Conservation (phyloP, 2,329 filamentous ascomycete species). For the Aspergillus udagawae region DNA sequence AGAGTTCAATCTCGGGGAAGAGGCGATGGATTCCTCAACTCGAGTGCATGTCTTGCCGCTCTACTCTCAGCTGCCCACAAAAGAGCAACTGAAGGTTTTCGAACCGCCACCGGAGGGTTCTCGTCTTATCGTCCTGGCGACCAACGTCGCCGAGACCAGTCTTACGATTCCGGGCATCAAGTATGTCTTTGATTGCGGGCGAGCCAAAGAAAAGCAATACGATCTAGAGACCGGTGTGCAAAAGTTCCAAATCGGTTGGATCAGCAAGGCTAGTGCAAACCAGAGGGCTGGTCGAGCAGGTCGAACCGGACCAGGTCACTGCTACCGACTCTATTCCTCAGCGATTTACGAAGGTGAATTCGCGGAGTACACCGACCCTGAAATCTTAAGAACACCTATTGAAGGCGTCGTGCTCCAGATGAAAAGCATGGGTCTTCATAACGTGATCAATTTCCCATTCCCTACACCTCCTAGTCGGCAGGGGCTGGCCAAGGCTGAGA, state of each 20-base stretch:
- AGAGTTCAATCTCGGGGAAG: conserved; percentile 65
- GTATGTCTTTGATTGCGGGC: conserved; percentile 92
- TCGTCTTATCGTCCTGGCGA: conserved; percentile 82
- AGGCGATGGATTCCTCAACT: conserved; percentile 56
- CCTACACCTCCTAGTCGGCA: conserved; percentile 79
- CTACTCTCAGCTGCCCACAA: conserved; percentile 86
- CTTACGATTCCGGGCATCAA: conserved; percentile 92
- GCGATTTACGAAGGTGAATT: conserved; percentile 89
- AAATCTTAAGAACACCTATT: conserved; percentile 85
- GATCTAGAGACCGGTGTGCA: conserved; percentile 87
- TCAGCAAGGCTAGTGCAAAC: conserved; percentile 92
- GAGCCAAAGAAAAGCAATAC: conserved; percentile 88
- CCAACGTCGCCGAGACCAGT: conserved; percentile 95
- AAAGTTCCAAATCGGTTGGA: conserved; percentile 92
- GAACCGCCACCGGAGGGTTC: conserved; percentile 77
- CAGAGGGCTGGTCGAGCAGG: conserved; percentile 92
- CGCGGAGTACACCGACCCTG: conserved; percentile 76
- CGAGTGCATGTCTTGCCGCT: conserved; percentile 86
- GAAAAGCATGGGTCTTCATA: conserved; percentile 88
- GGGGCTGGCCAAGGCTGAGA: conserved; percentile 78
- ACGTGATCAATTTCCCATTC: conserved; percentile 92
- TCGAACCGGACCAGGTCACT: conserved; percentile 91
- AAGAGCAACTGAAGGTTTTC: conserved; percentile 88
- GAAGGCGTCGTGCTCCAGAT: conserved; percentile 90
- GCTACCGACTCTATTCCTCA: conserved; percentile 90